Percentiles rank a stretch among this genome's conserved stretches.
Conservation (phyloP, 176 grass and related monocot species). For the Tuctoria greenei region DNA sequence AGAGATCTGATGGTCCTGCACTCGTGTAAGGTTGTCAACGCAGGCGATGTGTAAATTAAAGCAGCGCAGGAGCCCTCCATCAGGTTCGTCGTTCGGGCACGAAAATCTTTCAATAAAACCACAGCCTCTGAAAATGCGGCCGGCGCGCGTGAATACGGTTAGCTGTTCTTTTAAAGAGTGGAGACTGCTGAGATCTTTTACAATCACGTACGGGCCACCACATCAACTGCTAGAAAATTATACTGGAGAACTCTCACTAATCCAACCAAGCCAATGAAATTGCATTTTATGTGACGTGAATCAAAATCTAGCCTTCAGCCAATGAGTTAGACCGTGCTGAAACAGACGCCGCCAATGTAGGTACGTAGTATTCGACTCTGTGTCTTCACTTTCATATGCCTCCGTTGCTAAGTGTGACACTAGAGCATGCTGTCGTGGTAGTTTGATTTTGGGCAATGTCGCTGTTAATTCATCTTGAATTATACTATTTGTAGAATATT, state of each 20-base stretch:
- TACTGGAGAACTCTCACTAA: too few relatives aligned
- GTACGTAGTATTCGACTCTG: neutral
- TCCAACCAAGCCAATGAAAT: too few relatives aligned
- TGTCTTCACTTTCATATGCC: neutral
- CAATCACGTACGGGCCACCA: neutral
- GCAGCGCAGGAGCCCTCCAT: neutral
- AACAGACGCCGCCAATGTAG: neutral
- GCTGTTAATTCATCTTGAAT: too few relatives aligned
- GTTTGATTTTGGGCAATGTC: neutral
- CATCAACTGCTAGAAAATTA: neutral
- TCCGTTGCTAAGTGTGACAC: neutral
- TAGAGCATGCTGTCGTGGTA: neutral
- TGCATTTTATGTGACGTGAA: too few relatives aligned
- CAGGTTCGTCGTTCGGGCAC: neutral
- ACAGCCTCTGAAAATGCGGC: neutral
- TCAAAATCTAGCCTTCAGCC: neutral
- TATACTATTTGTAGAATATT: too few relatives aligned
- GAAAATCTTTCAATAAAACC: neutral
- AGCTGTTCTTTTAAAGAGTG: too few relatives aligned
- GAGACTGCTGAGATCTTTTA: too few relatives aligned
- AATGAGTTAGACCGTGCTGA: neutral
- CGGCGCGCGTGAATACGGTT: too few relatives aligned
- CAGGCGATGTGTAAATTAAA: neutral
- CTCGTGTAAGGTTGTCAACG: conserved; percentile 16
- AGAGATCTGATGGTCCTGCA: neutral